Percentiles rank a stretch among this genome's conserved stretches.
These are phyloP conservation scores for Entamoeba invadens DNA, from an alignment of 208 protist genomes.

Conservation along the genomic window DNA sequence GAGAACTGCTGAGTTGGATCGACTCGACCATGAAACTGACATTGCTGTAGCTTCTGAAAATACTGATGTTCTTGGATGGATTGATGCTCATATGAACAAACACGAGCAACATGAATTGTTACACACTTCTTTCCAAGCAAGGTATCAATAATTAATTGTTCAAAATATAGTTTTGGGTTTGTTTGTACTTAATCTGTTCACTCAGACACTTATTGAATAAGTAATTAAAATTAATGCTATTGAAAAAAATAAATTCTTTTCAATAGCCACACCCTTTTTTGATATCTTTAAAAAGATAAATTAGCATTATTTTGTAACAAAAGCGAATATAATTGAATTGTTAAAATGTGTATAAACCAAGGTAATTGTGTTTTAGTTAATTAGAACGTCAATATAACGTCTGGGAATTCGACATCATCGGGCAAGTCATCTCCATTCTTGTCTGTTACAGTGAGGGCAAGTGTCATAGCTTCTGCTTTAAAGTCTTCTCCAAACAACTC, in stretches of 20 bases:
- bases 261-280: too few species aligned
- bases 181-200: too few species aligned
- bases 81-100: background rate
- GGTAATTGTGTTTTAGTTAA: too few species aligned
- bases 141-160: background rate
- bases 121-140: background rate
- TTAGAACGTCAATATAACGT: background rate
- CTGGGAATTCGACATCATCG: background rate
- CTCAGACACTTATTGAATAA: too few species aligned
- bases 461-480: background rate
- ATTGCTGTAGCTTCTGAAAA: background rate
- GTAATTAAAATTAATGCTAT: too few species aligned
- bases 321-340: too few species aligned
- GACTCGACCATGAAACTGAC: background rate
- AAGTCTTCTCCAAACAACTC: background rate
- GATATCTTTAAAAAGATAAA: too few species aligned
- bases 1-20: background rate
- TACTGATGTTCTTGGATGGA: background rate
- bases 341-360: too few species aligned
- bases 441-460: background rate
- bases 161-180: too few species aligned
- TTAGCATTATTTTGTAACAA: too few species aligned
- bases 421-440: background rate
- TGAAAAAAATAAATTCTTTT: too few species aligned
- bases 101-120: background rate